phyloP scores from a whole-genome alignment of 1,139 yeast species.

The Citeromyces hawaiiensis region DNA sequence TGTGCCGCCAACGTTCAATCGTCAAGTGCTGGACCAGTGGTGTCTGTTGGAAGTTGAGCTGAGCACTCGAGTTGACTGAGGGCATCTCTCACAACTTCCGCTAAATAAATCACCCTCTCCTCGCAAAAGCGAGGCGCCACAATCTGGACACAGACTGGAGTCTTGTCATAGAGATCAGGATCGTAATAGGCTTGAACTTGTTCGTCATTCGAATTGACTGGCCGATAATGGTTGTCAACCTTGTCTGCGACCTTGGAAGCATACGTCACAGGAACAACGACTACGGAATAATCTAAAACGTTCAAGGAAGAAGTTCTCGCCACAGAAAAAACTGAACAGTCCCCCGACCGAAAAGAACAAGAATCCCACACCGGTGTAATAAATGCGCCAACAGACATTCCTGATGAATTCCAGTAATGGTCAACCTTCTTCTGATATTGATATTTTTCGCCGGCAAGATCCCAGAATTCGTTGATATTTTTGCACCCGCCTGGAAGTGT shows the following conservation, averaged over 20 bases:
- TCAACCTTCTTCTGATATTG: slow-evolving; percentile 18
- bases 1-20: slow-evolving; percentile 25
- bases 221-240: slow-evolving; percentile 15
- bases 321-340: slow-evolving; percentile 8
- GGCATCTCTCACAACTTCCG: slow-evolving; percentile 14
- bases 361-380: slow-evolving; percentile 20
- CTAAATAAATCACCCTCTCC: slow-evolving; percentile 27
- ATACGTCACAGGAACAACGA: slow-evolving; percentile 36
- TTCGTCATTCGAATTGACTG: slow-evolving; percentile 15
- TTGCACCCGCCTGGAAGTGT: neutral
- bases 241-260: slow-evolving; percentile 27
- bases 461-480: slow-evolving; percentile 19
- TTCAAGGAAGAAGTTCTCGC: slow-evolving; percentile 34
- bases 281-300: slow-evolving; percentile 34
- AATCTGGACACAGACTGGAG: slow-evolving; percentile 32
- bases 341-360: slow-evolving; percentile 14
- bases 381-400: slow-evolving; percentile 18
- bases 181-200: slow-evolving; percentile 19
- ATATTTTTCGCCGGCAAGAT: slow-evolving; percentile 17
- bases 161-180: slow-evolving; percentile 25
- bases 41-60: slow-evolving; percentile 22
- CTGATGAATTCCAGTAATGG: slow-evolving; percentile 18
- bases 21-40: slow-evolving; percentile 27
- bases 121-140: slow-evolving; percentile 31
- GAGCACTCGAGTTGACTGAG: neutral